Percentiles rank a stretch among this genome's conserved stretches.
These are phyloP conservation scores for Coniochaeta ligniaria DNA, from an alignment of 2,329 filamentous ascomycete genomes.

Conservation along the genomic window DNA sequence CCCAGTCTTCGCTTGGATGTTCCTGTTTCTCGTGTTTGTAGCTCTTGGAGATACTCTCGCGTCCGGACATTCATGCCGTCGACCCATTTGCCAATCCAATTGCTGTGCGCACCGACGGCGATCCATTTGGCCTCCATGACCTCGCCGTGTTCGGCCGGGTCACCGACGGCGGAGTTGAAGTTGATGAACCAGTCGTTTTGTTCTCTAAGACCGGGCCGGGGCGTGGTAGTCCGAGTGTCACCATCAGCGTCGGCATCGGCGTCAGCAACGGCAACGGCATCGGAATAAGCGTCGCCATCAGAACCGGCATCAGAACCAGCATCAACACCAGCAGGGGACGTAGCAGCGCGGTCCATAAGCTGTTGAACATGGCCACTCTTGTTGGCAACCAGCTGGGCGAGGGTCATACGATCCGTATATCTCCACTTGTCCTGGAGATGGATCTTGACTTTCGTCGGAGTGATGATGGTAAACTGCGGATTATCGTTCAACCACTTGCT, in stretches of 20 bases:
- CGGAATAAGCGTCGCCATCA: slow-evolving; percentile 12
- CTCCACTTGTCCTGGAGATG: slow-evolving; percentile 41
- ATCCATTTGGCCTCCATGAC: slow-evolving; percentile 33
- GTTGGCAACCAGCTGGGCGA: slow-evolving; percentile 27
- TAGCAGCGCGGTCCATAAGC: slow-evolving; percentile 26
- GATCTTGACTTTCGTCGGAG: slow-evolving; percentile 25
- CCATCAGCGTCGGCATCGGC: not conserved
- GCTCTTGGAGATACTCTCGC: slow-evolving; percentile 20
- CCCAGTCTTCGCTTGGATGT: slow-evolving; percentile 18
- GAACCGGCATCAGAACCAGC: slow-evolving; percentile 4
- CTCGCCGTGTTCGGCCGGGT: slow-evolving; percentile 26
- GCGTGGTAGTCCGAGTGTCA: not conserved
- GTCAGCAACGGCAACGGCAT: slow-evolving; percentile 13
- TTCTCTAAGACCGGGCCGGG: slow-evolving; percentile 1
- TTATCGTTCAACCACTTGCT: slow-evolving; percentile 58
- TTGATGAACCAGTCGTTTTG: slow-evolving; percentile 18
- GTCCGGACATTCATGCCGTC: slow-evolving; percentile 33
- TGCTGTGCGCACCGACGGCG: slow-evolving; percentile 33
- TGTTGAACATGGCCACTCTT: slow-evolving; percentile 29
- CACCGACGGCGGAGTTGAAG: slow-evolving; percentile 34
- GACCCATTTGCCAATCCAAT: slow-evolving; percentile 30
- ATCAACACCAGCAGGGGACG: not conserved
- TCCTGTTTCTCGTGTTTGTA: not conserved
- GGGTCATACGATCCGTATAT: slow-evolving; percentile 26
- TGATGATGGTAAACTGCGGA: slow-evolving; percentile 44